Evolutionary conservation across 2,329 filamentous ascomycete species (phyloP).

Genomic region (Neofusicoccum sp.): DNA sequence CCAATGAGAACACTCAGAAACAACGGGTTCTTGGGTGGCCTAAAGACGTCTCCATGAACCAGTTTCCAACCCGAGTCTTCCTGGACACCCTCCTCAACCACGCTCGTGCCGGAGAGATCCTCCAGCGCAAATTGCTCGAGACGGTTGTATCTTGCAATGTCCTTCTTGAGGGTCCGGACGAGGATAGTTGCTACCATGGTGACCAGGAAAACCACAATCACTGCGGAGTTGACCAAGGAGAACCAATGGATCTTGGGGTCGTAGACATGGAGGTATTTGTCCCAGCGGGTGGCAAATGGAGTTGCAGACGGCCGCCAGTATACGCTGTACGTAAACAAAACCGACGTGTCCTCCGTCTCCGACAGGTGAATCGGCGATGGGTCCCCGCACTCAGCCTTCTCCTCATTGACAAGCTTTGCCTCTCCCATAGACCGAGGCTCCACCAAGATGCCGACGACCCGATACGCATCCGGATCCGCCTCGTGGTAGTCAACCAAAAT

Average conservation of each 20-base stretch:
- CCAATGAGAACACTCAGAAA: constrained; percentile 86
- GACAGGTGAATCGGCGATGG: constrained; percentile 62
- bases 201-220: constrained; percentile 90
- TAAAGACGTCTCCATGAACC: constrained; percentile 96
- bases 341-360: constrained; percentile 64
- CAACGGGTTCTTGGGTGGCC: constrained; percentile 79
- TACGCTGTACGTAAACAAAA: constrained; percentile 90
- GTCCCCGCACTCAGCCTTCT: constrained; percentile 66
- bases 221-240: constrained; percentile 91
- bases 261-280: constrained; percentile 97
- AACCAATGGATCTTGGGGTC: constrained; percentile 99
- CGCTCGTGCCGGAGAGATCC: constrained; percentile 76
- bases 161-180: constrained; percentile 84
- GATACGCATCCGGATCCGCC: constrained; percentile 70
- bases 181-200: constrained; percentile 93
- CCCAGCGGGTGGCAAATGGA: constrained; percentile 96
- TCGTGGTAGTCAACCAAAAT: constrained; percentile 92
- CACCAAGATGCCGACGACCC: constrained; percentile 91
- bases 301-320: constrained; percentile 84
- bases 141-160: constrained; percentile 95
- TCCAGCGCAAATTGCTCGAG: constrained; percentile 89
- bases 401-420: constrained; percentile 53
- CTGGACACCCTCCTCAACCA: constrained; percentile 86
- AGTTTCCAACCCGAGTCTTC: constrained; percentile 99
- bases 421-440: constrained; percentile 74